Evolutionary conservation across 768 basidiomycete species (phyloP), one percentile per base, ranked within the genome.

Genomic region (Kwoniella heveanensis): DNA sequence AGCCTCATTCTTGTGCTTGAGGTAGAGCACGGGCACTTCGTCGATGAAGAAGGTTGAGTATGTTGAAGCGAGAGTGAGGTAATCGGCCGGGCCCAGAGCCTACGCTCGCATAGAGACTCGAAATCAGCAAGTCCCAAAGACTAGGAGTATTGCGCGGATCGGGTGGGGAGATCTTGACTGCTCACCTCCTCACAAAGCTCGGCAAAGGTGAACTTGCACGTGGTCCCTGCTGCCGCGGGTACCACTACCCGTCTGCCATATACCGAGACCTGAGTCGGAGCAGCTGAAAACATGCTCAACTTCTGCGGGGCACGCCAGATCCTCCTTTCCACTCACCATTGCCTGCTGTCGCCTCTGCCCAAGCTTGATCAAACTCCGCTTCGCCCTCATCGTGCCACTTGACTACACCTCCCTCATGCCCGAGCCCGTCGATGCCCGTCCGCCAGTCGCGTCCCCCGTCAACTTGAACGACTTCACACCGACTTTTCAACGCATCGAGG

Each of bases 181-280:
- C 89, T 60, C 74, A 94, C 93, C 95, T 98, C 82, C 89, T 95
- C 67, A 66, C 86, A 87, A 0, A 86, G 81, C 30, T 85, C 81
- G 6, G 79, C 64, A 70, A 87, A 87, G 0, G 82, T 79, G 66
- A 85, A 85, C 32, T 82, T 80, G 59, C 83, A 84, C 0, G 81
- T 74, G 1, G 75, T 80, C 6, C 76, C 81, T 0, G 72, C 70
- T 0, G 82, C 73, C 82, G 83, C 83, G 13, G 85, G 85, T 2
- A 86, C 80, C 8, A 51, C 57, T 6, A 87, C 61, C 1, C 69
- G 63, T 52, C 85, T 77, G 0, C 85, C 85, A 65, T 86, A 87
- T 0, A 87, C 85, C 15, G 66, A 76, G 12, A 87, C 58, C 0
- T 73, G 67, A 25, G 66, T 67, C 7, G 74, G 64, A 8, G 54